Conservation (phyloP, 768 basidiomycete genomes). For the Russula lepida region DNA sequence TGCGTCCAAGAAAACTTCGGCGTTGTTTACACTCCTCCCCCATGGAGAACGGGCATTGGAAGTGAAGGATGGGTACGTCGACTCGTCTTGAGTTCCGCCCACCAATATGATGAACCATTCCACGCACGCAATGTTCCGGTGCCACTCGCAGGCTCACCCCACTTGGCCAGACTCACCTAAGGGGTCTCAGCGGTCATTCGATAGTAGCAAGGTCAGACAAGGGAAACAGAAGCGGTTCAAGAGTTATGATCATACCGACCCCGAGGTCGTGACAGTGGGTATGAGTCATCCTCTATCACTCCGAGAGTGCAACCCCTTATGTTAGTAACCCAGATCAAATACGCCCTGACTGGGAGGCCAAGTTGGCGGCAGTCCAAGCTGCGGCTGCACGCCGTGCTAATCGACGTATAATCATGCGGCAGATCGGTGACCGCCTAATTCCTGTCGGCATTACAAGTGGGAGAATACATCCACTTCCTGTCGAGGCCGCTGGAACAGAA, state of each 20-base stretch:
- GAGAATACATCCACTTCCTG: slow-evolving; percentile 59
- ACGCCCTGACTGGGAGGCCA: slow-evolving; percentile 96
- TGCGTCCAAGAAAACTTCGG: slow-evolving; percentile 98
- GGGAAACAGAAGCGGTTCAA: slow-evolving; percentile 65
- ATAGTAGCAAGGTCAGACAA: slow-evolving; percentile 9
- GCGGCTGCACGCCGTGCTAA: slow-evolving; percentile 95
- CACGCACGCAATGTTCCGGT: background rate
- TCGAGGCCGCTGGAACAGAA: slow-evolving; percentile 46
- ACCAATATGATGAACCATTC: slow-evolving; percentile 10
- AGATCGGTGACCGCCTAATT: slow-evolving; percentile 94
- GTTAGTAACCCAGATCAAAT: slow-evolving; percentile 64
- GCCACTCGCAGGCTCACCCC: slow-evolving; percentile 24
- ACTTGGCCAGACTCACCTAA: slow-evolving; percentile 49
- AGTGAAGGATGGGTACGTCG: slow-evolving; percentile 59
- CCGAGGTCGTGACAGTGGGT: slow-evolving; percentile 91
- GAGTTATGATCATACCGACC: slow-evolving; percentile 77
- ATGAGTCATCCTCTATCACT: slow-evolving; percentile 20
- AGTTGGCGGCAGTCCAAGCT: slow-evolving; percentile 87
- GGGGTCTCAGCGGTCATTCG: slow-evolving; percentile 34
- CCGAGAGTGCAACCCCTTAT: slow-evolving; percentile 9
- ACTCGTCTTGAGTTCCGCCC: background rate
- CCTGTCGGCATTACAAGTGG: slow-evolving; percentile 95
- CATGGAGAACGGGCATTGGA: slow-evolving; percentile 74
- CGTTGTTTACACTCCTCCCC: slow-evolving; percentile 74
- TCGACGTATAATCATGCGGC: slow-evolving; percentile 94